These are phyloP conservation scores for Wallacemonas sp. DNA, from an alignment of 208 protist genomes.

Conservation along the genomic window DNA sequence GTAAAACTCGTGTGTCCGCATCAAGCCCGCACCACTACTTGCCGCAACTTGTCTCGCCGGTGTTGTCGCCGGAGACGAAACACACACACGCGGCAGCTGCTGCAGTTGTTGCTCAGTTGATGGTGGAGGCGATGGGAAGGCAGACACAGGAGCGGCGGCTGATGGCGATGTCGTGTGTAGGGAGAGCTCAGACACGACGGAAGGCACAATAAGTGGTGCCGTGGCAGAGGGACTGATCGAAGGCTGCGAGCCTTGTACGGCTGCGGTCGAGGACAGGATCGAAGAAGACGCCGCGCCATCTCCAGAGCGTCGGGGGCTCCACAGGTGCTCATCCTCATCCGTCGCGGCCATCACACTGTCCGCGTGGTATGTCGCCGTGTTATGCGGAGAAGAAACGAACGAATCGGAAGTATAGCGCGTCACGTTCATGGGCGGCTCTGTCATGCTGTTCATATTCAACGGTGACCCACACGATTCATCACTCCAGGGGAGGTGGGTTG, in stretches of 20 bases:
- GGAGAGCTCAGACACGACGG: no score
- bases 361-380: background rate
- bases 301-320: background rate
- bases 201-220: no score
- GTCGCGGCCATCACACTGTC: background rate
- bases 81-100: no score
- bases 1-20: no score
- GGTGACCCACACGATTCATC: no score
- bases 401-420: background rate
- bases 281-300: slow-evolving; percentile 7
- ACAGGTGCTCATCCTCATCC: background rate
- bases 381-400: background rate
- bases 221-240: background rate
- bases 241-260: background rate
- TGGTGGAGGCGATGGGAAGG: no score
- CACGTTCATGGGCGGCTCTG: background rate
- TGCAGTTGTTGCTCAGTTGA: no score
- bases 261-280: slow-evolving; percentile 4
- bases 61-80: background rate
- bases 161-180: no score
- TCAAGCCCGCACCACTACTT: background rate
- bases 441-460: background rate
- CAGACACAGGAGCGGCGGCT: background rate
- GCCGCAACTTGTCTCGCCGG: background rate
- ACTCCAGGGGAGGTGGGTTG: no score